phyloP scores from a whole-genome alignment of 1,139 yeast genomes.

The Taphrina pruni region DNA sequence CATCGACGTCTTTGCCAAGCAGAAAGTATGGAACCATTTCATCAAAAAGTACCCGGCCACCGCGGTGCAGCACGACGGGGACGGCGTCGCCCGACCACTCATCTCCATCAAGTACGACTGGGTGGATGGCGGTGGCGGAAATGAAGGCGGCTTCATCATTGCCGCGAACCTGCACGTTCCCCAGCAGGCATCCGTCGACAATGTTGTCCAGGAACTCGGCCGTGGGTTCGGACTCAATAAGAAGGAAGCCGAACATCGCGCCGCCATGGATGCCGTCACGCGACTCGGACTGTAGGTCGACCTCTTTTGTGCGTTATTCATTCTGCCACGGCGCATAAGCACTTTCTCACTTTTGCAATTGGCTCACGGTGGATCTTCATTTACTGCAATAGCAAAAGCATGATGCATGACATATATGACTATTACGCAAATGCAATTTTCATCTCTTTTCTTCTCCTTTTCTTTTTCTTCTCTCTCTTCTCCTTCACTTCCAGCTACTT shows the following conservation, averaged over 20 bases:
- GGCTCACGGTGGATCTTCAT: too few relatives aligned
- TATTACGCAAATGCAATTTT: too few relatives aligned
- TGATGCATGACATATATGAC: background rate
- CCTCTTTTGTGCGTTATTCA: too few relatives aligned
- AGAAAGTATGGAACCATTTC: conserved; percentile 74
- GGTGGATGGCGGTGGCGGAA: conserved; percentile 61
- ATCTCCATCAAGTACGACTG: conserved; percentile 58
- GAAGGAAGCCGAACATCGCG: conserved; percentile 72
- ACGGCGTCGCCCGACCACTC: conserved; percentile 9
- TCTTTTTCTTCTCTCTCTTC: too few relatives aligned
- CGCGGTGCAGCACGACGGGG: background rate
- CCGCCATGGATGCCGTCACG: conserved; percentile 67
- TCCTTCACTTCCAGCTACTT: too few relatives aligned
- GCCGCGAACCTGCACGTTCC: conserved; percentile 61
- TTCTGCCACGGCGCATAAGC: too few relatives aligned
- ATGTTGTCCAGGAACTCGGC: conserved; percentile 54
- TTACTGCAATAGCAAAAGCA: background rate
- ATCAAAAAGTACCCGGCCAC: conserved; percentile 77
- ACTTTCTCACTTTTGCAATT: too few relatives aligned
- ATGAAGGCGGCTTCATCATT: conserved; percentile 60
- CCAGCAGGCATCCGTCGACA: too few relatives aligned
- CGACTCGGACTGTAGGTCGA: conserved; percentile 5
- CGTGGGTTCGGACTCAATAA: conserved; percentile 64
- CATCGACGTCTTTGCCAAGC: conserved; percentile 69
- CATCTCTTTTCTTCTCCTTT: too few relatives aligned